phyloP scores from a whole-genome alignment of 805 yeast genomes.

The Danielia oregonensis region DNA sequence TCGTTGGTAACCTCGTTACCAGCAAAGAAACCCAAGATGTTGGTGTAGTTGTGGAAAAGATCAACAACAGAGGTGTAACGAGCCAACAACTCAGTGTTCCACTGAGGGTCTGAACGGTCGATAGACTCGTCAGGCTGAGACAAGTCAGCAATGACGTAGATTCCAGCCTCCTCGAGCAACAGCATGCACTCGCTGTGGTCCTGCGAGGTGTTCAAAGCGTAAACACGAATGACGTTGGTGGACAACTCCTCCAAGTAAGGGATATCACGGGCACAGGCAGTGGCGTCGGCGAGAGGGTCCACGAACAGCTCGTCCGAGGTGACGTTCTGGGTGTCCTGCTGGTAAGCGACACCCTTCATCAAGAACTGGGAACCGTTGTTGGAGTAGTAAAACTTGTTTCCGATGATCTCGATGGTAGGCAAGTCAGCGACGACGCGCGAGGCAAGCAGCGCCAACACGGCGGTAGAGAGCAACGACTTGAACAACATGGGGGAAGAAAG shows the following conservation, averaged over 20 bases:
- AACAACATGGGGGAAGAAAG: conserved; percentile 25
- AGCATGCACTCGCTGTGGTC: conserved; percentile 72
- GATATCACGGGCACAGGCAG: conserved; percentile 65
- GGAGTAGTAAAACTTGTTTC: conserved; percentile 73
- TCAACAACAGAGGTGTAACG: conserved; percentile 73
- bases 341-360: conserved; percentile 77
- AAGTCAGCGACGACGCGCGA: conserved; percentile 7
- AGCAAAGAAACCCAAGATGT: conserved; percentile 78
- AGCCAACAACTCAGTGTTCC: conserved; percentile 59
- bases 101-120: conserved; percentile 57
- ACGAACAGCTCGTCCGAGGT: conserved; percentile 44
- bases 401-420: conserved; percentile 58
- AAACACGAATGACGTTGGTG: conserved; percentile 74
- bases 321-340: conserved; percentile 55
- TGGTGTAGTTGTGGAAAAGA: conserved; percentile 62
- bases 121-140: conserved; percentile 66
- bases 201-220: conserved; percentile 60
- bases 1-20: conserved; percentile 82
- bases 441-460: conserved; percentile 10
- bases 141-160: conserved; percentile 86
- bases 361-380: conserved; percentile 77
- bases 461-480: conserved; percentile 27
- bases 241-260: conserved; percentile 60
- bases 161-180: conserved; percentile 73
- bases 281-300: conserved; percentile 68